Conservation (phyloP, 441 rosid species). For the Corymbia calophylla region DNA sequence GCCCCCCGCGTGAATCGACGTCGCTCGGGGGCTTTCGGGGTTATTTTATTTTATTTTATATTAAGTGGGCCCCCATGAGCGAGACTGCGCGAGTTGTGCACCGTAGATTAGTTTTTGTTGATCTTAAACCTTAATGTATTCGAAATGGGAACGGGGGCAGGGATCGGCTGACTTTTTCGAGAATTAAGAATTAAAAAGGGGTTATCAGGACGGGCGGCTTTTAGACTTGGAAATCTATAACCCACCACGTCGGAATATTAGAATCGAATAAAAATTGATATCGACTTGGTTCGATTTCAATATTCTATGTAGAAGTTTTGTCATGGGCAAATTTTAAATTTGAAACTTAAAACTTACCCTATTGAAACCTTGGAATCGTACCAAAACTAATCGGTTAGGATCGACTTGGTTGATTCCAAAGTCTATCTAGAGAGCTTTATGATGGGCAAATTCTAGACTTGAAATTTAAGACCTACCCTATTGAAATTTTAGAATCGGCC, state of each 20-base stretch:
- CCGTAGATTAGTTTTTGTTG: not conserved
- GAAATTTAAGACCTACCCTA: no score
- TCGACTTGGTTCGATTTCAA: no score
- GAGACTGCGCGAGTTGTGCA: not conserved
- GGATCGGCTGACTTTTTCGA: not conserved
- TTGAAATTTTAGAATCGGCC: no score
- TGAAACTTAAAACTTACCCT: not conserved
- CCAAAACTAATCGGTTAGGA: not conserved
- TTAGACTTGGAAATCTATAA: no score
- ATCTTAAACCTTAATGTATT: not conserved
- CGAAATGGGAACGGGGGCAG: not conserved
- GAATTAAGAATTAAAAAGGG: not conserved
- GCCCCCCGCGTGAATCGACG: not conserved
- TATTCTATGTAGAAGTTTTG: no score
- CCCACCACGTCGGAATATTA: no score
- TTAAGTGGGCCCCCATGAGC: not conserved
- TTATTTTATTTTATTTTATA: no score
- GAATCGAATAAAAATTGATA: no score
- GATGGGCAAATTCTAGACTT: no score
- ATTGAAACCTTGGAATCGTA: not conserved
- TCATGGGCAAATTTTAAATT: not conserved
- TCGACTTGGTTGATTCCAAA: not conserved
- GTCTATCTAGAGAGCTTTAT: not conserved
- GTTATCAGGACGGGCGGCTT: not conserved
- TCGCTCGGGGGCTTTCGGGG: not conserved